Evolutionary conservation across 352 stramenopile species (phyloP).

Genomic region (Phytophthora cajani): DNA sequence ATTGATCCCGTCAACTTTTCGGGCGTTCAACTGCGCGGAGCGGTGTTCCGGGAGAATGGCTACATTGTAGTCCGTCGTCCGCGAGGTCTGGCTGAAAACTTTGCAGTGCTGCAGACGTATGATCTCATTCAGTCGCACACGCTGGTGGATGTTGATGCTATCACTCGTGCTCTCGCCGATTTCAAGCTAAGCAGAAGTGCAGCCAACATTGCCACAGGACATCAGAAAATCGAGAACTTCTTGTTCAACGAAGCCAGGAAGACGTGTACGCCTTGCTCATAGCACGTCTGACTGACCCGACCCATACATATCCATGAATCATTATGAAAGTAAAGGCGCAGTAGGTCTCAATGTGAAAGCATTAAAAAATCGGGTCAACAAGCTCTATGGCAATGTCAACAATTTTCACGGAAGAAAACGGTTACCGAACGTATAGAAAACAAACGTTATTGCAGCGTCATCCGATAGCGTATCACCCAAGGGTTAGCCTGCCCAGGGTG

Average conservation of each 20-base stretch:
- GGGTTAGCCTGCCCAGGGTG: too few species aligned
- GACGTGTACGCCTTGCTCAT: neutral
- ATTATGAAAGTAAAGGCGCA: too few species aligned
- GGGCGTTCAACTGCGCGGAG: conserved; percentile 42
- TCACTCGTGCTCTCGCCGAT: conserved; percentile 38
- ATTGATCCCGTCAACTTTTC: conserved; percentile 60
- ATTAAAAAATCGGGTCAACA: too few species aligned
- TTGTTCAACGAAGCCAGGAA: conserved; percentile 45
- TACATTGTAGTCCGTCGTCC: conserved; percentile 57
- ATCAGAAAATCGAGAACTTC: conserved; percentile 56
- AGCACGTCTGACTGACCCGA: too few species aligned
- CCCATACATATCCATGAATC: too few species aligned
- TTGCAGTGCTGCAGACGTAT: conserved; percentile 51
- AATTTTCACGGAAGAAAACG: too few species aligned
- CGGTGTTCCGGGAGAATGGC: conserved; percentile 54
- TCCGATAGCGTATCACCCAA: too few species aligned
- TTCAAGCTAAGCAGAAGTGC: conserved; percentile 43
- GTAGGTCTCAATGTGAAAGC: too few species aligned
- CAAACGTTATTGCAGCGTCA: too few species aligned
- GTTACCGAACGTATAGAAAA: too few species aligned
- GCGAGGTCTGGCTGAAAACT: conserved; percentile 25
- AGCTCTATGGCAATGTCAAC: too few species aligned
- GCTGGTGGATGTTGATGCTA: conserved; percentile 23
- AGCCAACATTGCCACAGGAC: conserved; percentile 40
- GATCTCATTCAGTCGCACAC: conserved; percentile 53